Percentiles rank a stretch among this genome's conserved stretches.
These are phyloP conservation scores for Aegilops speltoides DNA, from an alignment of 176 grass and related monocot genomes.

Conservation along the genomic window DNA sequence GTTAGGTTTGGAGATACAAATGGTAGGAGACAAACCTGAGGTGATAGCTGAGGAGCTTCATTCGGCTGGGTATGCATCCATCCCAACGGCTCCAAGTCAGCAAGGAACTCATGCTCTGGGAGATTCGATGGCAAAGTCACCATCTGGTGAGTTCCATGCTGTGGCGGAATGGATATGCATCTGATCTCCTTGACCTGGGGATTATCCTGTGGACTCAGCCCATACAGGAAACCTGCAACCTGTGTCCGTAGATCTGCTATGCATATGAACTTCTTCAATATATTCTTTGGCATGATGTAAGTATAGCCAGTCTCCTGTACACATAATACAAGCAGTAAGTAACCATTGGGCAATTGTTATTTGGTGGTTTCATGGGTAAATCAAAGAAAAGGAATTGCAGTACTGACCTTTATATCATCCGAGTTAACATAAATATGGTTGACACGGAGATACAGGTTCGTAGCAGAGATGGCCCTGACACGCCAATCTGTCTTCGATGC, in stretches of 20 bases:
- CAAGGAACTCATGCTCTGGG: conserved; percentile 95
- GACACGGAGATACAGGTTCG: conserved; percentile 97
- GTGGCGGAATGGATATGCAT: conserved; percentile 84
- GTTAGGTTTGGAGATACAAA: not conserved
- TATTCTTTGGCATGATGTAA: conserved; percentile 99
- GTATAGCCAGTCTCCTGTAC: conserved; percentile 98
- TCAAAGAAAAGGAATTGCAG: conserved; percentile 5
- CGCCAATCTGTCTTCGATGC: conserved; percentile 98
- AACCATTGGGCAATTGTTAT: not conserved
- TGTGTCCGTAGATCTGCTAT: conserved; percentile 97
- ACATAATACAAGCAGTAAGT: conserved; percentile 26
- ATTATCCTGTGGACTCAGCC: conserved; percentile 95
- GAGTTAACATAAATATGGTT: conserved; percentile 99
- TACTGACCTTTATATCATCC: conserved; percentile 93
- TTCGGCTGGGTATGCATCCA: conserved; percentile 99
- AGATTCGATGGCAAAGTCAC: conserved; percentile 85
- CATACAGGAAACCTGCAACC: conserved; percentile 80
- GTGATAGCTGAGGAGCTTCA: conserved; percentile 94
- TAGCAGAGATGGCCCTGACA: conserved; percentile 94
- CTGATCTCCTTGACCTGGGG: conserved; percentile 98
- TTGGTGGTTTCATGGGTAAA: not conserved
- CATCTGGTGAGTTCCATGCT: conserved; percentile 97
- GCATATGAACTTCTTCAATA: conserved; percentile 99
- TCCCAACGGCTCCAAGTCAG: conserved; percentile 85
- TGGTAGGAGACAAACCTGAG: conserved; percentile 60